A percentile compares a stretch with the other conserved stretches of the same genome.
Evolutionary conservation across 2,329 filamentous ascomycete species (phyloP).

Genomic region (Keithomyces neogunnii): DNA sequence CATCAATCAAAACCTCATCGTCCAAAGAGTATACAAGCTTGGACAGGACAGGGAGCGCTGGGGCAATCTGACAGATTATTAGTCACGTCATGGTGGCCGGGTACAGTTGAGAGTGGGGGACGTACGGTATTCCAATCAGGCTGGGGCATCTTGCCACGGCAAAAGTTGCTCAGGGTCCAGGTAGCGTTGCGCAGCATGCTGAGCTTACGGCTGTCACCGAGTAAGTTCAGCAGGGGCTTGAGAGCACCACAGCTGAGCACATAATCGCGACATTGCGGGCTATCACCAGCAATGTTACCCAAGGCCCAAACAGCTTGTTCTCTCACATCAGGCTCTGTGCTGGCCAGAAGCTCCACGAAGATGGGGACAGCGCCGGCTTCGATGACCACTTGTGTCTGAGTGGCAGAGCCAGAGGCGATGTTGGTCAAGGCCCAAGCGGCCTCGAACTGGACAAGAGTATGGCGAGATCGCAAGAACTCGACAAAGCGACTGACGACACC

Average conservation of each 20-base stretch:
- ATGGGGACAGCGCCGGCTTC: constrained; percentile 97
- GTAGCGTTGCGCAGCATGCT: constrained; percentile 99
- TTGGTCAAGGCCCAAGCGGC: constrained; percentile 98
- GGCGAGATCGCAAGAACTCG: constrained; percentile 94
- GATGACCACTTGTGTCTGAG: constrained; percentile 97
- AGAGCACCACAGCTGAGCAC: constrained; percentile 87
- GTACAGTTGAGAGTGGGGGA: neutral
- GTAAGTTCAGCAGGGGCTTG: constrained; percentile 77
- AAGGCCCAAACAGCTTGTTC: constrained; percentile 98
- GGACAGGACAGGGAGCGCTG: constrained; percentile 85
- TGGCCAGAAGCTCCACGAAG: constrained; percentile 91
- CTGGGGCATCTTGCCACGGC: constrained; percentile 97
- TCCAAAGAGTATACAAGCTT: constrained; percentile 98
- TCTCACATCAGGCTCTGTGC: constrained; percentile 93
- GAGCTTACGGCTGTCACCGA: constrained; percentile 95
- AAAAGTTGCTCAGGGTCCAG: constrained; percentile 99
- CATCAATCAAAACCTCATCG: constrained; percentile 96
- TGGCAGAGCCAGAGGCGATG: constrained; percentile 94
- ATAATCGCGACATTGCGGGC: constrained; percentile 94
- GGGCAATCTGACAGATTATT: constrained; percentile 61
- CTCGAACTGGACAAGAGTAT: constrained; percentile 98
- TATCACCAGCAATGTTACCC: constrained; percentile 98
- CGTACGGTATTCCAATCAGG: constrained; percentile 94
- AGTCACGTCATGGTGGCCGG: neutral
- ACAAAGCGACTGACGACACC: constrained; percentile 96